Percentiles rank a stretch among this genome's conserved stretches.
Conservation (phyloP, 768 basidiomycete species). For the Xanthoconium stramineum region DNA sequence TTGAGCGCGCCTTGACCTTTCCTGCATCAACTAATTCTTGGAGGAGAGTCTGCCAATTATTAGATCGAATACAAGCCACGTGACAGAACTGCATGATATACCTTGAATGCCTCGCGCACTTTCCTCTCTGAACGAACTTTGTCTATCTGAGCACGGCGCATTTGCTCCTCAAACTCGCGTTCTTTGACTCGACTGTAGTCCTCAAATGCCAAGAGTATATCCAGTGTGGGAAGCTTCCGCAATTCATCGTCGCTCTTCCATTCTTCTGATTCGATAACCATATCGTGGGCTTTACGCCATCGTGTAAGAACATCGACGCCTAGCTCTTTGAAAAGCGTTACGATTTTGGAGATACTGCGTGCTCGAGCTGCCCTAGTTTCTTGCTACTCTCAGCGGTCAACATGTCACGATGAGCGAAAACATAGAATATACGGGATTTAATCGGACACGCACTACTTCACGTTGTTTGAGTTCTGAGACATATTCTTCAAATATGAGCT, state of each 20-base stretch:
- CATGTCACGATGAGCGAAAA: constrained; percentile 4
- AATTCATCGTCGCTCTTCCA: constrained; percentile 79
- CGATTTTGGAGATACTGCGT: constrained; percentile 80
- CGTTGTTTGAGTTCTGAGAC: constrained; percentile 79
- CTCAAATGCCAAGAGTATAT: constrained; percentile 91
- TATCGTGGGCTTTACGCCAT: constrained; percentile 81
- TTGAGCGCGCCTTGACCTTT: constrained; percentile 73
- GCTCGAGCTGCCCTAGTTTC: constrained; percentile 73
- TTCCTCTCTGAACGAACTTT: constrained; percentile 84
- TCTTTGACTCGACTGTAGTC: constrained; percentile 90
- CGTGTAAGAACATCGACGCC: constrained; percentile 91
- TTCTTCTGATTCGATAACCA: constrained; percentile 72
- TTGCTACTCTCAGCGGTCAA: constrained; percentile 46
- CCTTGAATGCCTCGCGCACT: constrained; percentile 89
- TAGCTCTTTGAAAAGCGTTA: constrained; percentile 79
- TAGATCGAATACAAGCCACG: background rate
- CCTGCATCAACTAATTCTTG: constrained; percentile 62
- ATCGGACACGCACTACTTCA: constrained; percentile 67
- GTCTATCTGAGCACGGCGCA: constrained; percentile 74
- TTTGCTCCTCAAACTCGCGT: constrained; percentile 87
- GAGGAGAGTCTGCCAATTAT: constrained; percentile 56
- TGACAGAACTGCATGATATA: constrained; percentile 20
- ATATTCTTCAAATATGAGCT: constrained; percentile 89
- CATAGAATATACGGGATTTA: background rate
- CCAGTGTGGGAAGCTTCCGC: constrained; percentile 80